Percentiles rank a stretch among this genome's conserved stretches.
phyloP scores from a whole-genome alignment of 2,329 filamentous ascomycete genomes.

The Pseudogymnoascus sp. region DNA sequence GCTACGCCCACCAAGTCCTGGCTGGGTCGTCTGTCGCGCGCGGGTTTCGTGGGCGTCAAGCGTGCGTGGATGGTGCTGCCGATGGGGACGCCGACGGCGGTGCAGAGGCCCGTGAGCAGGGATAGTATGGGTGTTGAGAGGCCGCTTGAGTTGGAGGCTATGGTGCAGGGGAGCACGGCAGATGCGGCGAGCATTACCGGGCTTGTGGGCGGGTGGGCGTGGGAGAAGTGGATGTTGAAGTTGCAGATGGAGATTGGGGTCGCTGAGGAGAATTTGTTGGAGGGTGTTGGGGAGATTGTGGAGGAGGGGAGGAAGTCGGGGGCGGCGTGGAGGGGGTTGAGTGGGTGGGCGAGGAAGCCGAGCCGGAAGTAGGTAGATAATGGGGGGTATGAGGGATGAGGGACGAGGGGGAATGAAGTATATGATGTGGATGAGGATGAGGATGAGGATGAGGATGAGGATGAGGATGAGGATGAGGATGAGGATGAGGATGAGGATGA shows the following conservation, averaged over 20 bases:
- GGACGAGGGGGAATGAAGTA: neutral
- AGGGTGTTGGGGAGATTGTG: conserved; percentile 51
- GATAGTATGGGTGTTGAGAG: conserved; percentile 33
- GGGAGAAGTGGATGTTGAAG: conserved; percentile 93
- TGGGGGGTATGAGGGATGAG: neutral
- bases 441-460: too few relatives aligned
- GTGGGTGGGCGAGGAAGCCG: conserved; percentile 58
- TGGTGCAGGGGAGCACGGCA: conserved; percentile 59
- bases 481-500: neutral
- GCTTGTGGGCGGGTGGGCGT: conserved; percentile 78
- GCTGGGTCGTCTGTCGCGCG: conserved; percentile 62
- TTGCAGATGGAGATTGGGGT: conserved; percentile 80
- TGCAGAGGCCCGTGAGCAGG: conserved; percentile 26
- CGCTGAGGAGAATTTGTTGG: conserved; percentile 51
- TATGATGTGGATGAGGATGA: neutral
- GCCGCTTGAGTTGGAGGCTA: conserved; percentile 51
- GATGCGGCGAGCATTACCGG: conserved; percentile 69
- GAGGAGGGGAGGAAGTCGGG: conserved; percentile 55
- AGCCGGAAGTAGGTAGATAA: neutral
- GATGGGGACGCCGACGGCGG: conserved; percentile 49
- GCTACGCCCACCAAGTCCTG: conserved; percentile 75
- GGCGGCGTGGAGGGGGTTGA: conserved; percentile 53
- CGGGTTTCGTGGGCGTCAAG: conserved; percentile 72
- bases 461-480: neutral
- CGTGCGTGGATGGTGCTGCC: conserved; percentile 86